These are phyloP conservation scores for Gnaphalium uliginosum DNA, from an alignment of 129 eudicot species.

Conservation along the genomic window DNA sequence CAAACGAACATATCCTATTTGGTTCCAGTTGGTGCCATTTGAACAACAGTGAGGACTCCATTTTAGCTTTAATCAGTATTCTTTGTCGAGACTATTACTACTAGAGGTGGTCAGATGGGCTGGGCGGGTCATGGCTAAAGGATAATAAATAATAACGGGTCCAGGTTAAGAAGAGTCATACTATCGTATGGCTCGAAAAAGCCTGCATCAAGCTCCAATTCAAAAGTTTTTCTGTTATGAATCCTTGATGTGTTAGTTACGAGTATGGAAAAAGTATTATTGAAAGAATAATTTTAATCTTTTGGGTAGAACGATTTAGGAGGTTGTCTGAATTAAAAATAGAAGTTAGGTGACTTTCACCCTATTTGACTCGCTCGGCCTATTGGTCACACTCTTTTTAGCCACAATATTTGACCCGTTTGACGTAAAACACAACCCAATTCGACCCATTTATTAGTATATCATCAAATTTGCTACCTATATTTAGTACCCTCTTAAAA, in stretches of 20 bases:
- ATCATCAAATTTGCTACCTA: not conserved
- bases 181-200: not conserved
- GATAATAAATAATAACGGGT: not conserved
- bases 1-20: constrained; percentile 56
- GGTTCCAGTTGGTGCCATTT: constrained; percentile 77
- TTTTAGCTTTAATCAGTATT: constrained; percentile 11
- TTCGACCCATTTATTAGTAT: not conserved
- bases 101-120: not conserved
- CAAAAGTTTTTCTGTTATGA: not conserved
- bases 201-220: not conserved
- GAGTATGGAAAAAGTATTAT: not conserved
- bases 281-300: not conserved
- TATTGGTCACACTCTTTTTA: not conserved
- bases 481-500: constrained; percentile 1
- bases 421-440: not conserved
- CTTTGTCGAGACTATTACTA: not conserved
- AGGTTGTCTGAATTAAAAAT: not conserved
- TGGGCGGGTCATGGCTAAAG: not conserved
- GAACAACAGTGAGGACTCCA: constrained; percentile 62
- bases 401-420: not conserved
- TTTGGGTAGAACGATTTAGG: not conserved
- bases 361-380: not conserved
- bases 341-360: not conserved
- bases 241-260: not conserved
- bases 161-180: not conserved